These are phyloP conservation scores for Xylaria sp. DNA, from an alignment of 2,329 filamentous ascomycete genomes.

Conservation along the genomic window DNA sequence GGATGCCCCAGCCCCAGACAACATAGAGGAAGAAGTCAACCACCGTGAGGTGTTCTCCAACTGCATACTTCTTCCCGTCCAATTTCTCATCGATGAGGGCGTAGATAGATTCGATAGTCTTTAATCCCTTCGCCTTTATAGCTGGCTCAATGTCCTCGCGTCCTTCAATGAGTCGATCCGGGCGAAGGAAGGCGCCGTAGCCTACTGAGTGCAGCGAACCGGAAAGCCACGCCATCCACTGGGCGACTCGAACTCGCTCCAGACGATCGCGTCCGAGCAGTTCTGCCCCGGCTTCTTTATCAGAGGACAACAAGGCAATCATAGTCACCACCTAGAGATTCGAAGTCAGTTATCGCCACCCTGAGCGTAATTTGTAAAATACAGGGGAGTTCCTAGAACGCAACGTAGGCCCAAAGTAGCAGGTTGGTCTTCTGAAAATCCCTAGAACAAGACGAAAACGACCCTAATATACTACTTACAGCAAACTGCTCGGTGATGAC, in stretches of 20 bases:
- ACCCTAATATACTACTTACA: too few relatives aligned
- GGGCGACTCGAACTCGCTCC: constrained; percentile 35
- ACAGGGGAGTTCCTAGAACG: too few relatives aligned
- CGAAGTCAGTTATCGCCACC: too few relatives aligned
- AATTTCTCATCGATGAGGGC: constrained; percentile 30
- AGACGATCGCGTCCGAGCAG: constrained; percentile 33
- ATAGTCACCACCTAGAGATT: too few relatives aligned
- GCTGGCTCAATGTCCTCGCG: constrained; percentile 4
- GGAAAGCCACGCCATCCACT: constrained; percentile 45
- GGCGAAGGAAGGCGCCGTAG: constrained; percentile 36
- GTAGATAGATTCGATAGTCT: constrained; percentile 23
- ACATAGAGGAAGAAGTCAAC: constrained; percentile 35
- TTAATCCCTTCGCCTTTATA: constrained; percentile 26
- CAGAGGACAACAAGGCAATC: constrained; percentile 36
- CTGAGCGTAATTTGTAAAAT: too few relatives aligned
- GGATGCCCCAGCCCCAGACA: constrained; percentile 31
- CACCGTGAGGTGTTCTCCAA: constrained; percentile 31
- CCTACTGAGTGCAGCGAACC: constrained; percentile 41
- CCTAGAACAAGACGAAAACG: too few relatives aligned
- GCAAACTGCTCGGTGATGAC: constrained; percentile 44
- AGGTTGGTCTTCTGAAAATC: too few relatives aligned
- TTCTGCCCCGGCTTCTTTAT: constrained; percentile 13
- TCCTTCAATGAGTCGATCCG: constrained; percentile 38
- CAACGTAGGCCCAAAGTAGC: too few relatives aligned
- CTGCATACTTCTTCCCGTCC: constrained; percentile 17